phyloP scores from a whole-genome alignment of 2,329 filamentous ascomycete genomes.

The Samsoniella hepiali region DNA sequence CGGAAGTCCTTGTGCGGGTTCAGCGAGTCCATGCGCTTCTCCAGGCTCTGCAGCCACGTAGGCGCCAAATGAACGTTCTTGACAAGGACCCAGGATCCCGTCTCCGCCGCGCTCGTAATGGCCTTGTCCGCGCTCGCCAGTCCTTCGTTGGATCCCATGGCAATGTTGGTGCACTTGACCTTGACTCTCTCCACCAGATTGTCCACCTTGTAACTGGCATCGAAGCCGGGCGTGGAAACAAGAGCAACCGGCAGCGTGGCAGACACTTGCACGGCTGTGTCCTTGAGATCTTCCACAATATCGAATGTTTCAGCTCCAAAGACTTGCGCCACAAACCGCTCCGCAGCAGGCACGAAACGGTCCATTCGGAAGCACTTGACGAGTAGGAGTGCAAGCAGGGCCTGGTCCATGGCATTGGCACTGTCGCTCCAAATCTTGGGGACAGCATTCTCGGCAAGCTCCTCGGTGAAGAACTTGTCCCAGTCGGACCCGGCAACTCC shows the following conservation, averaged over 20 bases:
- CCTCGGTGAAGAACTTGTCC: slow-evolving; percentile 79
- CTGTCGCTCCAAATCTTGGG: slow-evolving; percentile 69
- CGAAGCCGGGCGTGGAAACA: slow-evolving; percentile 93
- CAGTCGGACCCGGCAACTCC: slow-evolving; percentile 62
- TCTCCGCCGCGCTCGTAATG: slow-evolving; percentile 85
- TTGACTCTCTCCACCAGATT: slow-evolving; percentile 81
- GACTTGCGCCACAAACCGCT: slow-evolving; percentile 82
- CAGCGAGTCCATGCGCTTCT: slow-evolving; percentile 93
- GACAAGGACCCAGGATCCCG: slow-evolving; percentile 92
- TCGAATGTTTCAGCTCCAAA: slow-evolving; percentile 84
- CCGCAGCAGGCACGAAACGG: slow-evolving; percentile 86
- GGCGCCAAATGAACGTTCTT: slow-evolving; percentile 98
- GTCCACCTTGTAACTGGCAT: slow-evolving; percentile 98
- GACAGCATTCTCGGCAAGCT: slow-evolving; percentile 80
- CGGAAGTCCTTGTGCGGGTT: slow-evolving; percentile 93
- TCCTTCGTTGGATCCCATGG: slow-evolving; percentile 97
- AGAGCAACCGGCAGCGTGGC: slow-evolving; percentile 84
- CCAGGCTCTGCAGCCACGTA: slow-evolving; percentile 92
- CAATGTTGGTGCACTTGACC: slow-evolving; percentile 89
- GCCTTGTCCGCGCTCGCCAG: slow-evolving; percentile 92
- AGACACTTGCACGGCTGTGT: slow-evolving; percentile 79
- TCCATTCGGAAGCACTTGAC: slow-evolving; percentile 95
- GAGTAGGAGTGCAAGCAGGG: slow-evolving; percentile 78
- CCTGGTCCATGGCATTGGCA: slow-evolving; percentile 66
- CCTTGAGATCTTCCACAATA: slow-evolving; percentile 77